Conservation (phyloP, 805 yeast species). For the Myxozyma monticola region DNA sequence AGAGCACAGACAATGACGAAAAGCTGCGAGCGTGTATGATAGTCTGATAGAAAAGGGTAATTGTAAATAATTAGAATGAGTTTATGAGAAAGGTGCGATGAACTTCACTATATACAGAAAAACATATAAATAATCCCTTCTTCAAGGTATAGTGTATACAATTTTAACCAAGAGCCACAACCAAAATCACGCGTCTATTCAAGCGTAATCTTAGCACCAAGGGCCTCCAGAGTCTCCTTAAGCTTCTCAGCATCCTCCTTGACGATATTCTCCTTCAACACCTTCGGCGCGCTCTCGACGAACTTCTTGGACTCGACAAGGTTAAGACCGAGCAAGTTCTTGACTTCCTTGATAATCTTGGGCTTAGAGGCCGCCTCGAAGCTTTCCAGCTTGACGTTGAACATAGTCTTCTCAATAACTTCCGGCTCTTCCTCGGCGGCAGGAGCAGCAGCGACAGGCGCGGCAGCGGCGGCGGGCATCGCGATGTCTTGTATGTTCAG, state of each 20-base stretch:
- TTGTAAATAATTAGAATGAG: background rate
- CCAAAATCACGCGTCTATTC: slow-evolving; percentile 53
- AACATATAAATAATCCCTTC: too few species aligned
- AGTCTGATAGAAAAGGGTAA: too few species aligned
- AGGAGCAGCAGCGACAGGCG: slow-evolving; percentile 65
- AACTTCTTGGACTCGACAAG: slow-evolving; percentile 96
- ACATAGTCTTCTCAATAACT: slow-evolving; percentile 84
- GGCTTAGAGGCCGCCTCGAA: slow-evolving; percentile 96
- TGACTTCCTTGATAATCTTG: slow-evolving; percentile 96
- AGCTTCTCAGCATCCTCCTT: slow-evolving; percentile 98
- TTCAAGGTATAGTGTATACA: background rate
- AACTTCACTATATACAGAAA: slow-evolving; percentile 8
- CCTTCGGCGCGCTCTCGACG: slow-evolving; percentile 96
- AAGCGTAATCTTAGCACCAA: slow-evolving; percentile 89
- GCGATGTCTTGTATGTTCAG: slow-evolving; percentile 93
- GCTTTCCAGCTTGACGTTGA: slow-evolving; percentile 85
- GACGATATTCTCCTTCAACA: slow-evolving; percentile 89
- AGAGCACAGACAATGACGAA: too few species aligned
- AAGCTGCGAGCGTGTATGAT: too few species aligned
- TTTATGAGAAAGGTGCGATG: background rate
- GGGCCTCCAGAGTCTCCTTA: slow-evolving; percentile 85
- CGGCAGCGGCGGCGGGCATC: slow-evolving; percentile 59
- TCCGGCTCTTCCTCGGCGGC: slow-evolving; percentile 74
- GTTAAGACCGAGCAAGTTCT: slow-evolving; percentile 83
- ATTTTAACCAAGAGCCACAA: background rate